These are phyloP conservation scores for Gracilariopsis chorda DNA, from an alignment of 23 red algal genomes.

Conservation along the genomic window DNA sequence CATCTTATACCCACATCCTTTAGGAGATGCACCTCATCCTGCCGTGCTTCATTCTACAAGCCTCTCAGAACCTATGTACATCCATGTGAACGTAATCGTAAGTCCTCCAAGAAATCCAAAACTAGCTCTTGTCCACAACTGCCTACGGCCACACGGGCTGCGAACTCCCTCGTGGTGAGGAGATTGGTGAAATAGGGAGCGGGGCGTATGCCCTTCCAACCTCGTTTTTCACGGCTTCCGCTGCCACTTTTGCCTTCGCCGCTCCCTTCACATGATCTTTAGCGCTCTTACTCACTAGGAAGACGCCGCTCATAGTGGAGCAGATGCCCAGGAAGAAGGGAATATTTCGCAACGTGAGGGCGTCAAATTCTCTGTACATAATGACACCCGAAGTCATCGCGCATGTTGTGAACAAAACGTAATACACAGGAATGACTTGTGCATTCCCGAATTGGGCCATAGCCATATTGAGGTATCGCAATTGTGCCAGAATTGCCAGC, in stretches of 20 bases:
- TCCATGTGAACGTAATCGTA: too few species aligned
- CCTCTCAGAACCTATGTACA: too few species aligned
- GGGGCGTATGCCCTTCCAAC: neutral
- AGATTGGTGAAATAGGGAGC: slow-evolving; percentile 54
- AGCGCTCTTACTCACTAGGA: slow-evolving; percentile 47
- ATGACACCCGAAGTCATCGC: slow-evolving; percentile 72
- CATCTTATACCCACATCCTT: too few species aligned
- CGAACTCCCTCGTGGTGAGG: slow-evolving; percentile 28
- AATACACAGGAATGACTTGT: slow-evolving; percentile 86
- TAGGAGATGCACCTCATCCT: too few species aligned
- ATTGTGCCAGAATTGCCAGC: slow-evolving; percentile 53
- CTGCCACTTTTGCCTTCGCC: neutral
- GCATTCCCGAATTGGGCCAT: slow-evolving; percentile 81
- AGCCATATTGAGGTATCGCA: slow-evolving; percentile 75
- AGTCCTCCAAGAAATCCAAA: too few species aligned
- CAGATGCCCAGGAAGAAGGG: slow-evolving; percentile 71
- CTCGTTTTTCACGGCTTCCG: neutral
- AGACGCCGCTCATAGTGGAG: slow-evolving; percentile 71
- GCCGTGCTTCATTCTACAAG: too few species aligned
- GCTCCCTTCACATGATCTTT: neutral
- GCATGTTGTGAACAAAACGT: slow-evolving; percentile 81
- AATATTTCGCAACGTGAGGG: slow-evolving; percentile 26
- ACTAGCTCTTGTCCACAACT: neutral
- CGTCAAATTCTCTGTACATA: slow-evolving; percentile 72
- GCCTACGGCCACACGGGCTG: slow-evolving; percentile 43